Evolutionary conservation across 2,329 filamentous ascomycete genomes (phyloP).

Genomic region (Grosmannia serpens): DNA sequence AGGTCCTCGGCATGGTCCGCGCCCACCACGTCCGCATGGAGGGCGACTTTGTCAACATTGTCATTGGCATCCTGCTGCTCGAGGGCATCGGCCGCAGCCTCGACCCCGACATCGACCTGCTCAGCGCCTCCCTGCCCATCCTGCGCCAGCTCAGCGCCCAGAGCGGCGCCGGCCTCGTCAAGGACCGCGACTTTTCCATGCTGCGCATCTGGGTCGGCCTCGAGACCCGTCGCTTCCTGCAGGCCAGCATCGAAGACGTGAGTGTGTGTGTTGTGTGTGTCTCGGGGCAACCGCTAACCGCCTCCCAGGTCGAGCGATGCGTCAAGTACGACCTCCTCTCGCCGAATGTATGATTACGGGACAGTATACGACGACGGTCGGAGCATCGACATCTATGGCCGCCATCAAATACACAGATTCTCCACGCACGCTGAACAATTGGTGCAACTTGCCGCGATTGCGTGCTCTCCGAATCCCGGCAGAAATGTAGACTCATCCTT

Average conservation of each 20-base stretch:
- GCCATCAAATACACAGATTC: too few relatives aligned
- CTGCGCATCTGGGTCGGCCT: conserved; percentile 83
- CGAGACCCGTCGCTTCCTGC: conserved; percentile 78
- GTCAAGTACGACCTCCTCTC: conserved; percentile 85
- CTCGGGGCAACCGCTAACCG: too few relatives aligned
- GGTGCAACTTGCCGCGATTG: too few relatives aligned
- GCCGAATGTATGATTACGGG: conserved; percentile 63
- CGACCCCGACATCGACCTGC: conserved; percentile 77
- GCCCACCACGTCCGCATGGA: conserved; percentile 87
- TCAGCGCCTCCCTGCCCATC: conserved; percentile 79
- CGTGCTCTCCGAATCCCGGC: too few relatives aligned
- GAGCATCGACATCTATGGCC: too few relatives aligned
- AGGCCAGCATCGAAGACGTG: conserved; percentile 81
- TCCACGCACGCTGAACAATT: too few relatives aligned
- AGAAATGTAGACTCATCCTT: too few relatives aligned
- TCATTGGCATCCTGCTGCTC: conserved; percentile 83
- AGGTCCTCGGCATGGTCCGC: conserved; percentile 86
- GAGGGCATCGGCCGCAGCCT: conserved; percentile 87
- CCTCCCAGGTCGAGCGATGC: conserved; percentile 61
- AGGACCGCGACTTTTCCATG: conserved; percentile 70
- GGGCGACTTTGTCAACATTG: conserved; percentile 96
- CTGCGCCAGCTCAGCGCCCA: conserved; percentile 76
- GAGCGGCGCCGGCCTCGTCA: conserved; percentile 57
- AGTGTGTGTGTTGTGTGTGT: conserved; percentile 26
- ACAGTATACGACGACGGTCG: too few relatives aligned